Conservation (phyloP, 2,329 filamentous ascomycete genomes). For the Zymoseptoria tritici region DNA sequence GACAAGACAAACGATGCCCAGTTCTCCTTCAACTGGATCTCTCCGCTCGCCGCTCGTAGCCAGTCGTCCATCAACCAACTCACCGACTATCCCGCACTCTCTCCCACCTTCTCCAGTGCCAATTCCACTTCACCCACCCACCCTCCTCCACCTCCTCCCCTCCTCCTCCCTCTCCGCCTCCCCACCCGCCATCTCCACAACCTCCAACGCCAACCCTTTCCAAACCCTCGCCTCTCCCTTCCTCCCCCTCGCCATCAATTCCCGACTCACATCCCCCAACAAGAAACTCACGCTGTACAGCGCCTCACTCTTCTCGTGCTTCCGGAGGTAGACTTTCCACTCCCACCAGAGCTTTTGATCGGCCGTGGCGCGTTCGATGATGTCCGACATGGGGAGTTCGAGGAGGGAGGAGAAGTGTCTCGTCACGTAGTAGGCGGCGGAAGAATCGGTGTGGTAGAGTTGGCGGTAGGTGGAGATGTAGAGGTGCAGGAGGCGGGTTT, state of each 20-base stretch:
- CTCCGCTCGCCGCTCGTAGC: too few species aligned
- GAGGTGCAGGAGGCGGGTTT: background rate
- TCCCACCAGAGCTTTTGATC: background rate
- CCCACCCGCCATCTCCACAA: background rate
- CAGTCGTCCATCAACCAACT: too few species aligned
- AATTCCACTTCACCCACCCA: too few species aligned
- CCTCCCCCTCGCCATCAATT: background rate
- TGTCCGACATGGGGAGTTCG: background rate
- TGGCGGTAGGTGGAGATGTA: background rate
- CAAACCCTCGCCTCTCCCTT: background rate
- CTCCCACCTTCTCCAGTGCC: too few species aligned
- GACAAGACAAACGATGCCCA: too few species aligned
- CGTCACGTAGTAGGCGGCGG: background rate
- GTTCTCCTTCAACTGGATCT: too few species aligned
- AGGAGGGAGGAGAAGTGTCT: background rate
- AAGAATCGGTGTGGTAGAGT: background rate
- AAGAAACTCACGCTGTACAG: background rate
- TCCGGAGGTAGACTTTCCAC: background rate
- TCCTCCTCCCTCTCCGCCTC: background rate
- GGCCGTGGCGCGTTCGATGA: background rate
- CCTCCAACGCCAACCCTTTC: background rate
- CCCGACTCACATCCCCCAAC: background rate
- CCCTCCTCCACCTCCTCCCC: too few species aligned
- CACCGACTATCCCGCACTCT: too few species aligned
- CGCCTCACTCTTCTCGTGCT: background rate